Evolutionary conservation across 352 stramenopile genomes (phyloP).

Genomic region (Globisporangium sylvaticum): DNA sequence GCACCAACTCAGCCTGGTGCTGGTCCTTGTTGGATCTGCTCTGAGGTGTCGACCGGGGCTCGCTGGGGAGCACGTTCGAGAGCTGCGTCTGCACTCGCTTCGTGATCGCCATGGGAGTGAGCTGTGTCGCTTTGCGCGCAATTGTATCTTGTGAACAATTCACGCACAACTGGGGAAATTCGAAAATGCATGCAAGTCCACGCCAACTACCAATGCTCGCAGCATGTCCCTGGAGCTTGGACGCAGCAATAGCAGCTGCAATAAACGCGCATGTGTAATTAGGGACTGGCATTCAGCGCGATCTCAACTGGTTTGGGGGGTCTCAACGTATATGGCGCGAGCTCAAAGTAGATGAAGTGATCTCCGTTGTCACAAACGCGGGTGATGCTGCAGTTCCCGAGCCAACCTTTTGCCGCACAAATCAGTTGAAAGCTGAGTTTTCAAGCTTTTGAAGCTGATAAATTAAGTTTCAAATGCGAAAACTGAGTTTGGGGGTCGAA

Average conservation of each 20-base stretch:
- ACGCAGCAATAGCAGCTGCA: neutral
- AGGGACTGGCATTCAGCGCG: neutral
- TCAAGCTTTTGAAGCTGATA: neutral
- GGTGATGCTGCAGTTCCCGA: neutral
- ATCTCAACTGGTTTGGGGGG: neutral
- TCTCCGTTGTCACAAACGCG: neutral
- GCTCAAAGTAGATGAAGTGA: neutral
- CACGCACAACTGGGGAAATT: neutral
- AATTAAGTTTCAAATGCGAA: neutral
- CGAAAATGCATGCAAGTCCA: neutral
- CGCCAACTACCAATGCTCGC: neutral
- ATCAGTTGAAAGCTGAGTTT: slow-evolving; percentile 5
- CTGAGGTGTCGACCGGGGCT: neutral
- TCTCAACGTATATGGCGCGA: neutral
- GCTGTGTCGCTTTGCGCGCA: neutral
- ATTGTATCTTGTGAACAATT: neutral
- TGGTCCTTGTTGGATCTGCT: neutral
- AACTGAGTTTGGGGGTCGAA: neutral
- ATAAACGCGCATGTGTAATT: neutral
- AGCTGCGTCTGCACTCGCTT: slow-evolving; percentile 24
- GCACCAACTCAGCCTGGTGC: neutral
- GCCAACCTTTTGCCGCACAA: neutral
- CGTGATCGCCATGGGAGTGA: slow-evolving; percentile 17
- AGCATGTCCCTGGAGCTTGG: no score
- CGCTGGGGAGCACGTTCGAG: neutral